Conservation (phyloP, 1,284 basidiomycete genomes). For the Neonothopanus nambi region DNA sequence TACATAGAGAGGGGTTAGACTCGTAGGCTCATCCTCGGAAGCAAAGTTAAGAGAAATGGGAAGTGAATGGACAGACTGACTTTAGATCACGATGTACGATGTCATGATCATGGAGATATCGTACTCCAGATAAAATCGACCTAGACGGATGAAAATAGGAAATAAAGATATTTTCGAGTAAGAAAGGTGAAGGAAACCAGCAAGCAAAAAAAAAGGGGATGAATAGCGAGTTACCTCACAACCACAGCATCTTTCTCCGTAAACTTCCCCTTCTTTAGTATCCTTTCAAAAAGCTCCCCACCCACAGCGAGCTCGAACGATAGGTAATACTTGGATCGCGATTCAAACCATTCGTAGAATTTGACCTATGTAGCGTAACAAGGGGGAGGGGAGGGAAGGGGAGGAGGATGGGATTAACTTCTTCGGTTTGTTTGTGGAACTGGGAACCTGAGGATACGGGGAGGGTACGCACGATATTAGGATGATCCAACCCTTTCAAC, state of each 20-base stretch:
- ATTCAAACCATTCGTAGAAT: constrained; percentile 93
- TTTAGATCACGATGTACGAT: constrained; percentile 97
- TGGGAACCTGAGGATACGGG: too few species aligned
- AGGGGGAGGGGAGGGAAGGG: too few species aligned
- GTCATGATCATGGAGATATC: constrained; percentile 82
- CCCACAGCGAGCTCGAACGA: constrained; percentile 90
- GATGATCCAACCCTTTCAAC: too few species aligned
- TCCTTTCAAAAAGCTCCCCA: constrained; percentile 91
- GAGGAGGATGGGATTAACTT: too few species aligned
- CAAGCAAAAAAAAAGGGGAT: constrained; percentile 17
- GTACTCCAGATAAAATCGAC: constrained; percentile 76
- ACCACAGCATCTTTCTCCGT: constrained; percentile 84
- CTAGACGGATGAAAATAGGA: constrained; percentile 35
- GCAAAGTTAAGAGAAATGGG: constrained; percentile 38
- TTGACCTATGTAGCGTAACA: constrained; percentile 70
- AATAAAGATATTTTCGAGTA: background rate
- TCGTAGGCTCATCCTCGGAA: background rate
- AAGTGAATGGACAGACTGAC: constrained; percentile 90
- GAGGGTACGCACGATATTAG: too few species aligned
- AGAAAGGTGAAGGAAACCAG: background rate
- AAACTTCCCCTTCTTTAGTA: too few species aligned
- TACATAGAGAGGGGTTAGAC: background rate
- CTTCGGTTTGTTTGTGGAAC: too few species aligned
- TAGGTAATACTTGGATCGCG: too few species aligned
- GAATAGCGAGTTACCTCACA: constrained; percentile 51